A percentile compares a stretch with the other conserved stretches of the same genome.
Conservation (phyloP, 2,329 filamentous ascomycete species). For the Dactylellina parvicollis region DNA sequence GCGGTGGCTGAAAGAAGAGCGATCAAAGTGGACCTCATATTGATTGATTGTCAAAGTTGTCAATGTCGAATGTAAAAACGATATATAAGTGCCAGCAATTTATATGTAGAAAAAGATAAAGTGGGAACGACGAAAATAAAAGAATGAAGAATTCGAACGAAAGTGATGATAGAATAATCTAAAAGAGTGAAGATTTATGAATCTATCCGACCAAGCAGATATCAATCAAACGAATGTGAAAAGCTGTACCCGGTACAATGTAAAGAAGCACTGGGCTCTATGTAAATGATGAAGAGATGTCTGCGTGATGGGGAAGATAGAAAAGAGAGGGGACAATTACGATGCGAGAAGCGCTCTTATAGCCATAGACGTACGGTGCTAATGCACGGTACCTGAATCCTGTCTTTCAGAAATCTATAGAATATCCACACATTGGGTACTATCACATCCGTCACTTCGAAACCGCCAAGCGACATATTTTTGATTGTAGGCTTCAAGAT, state of each 20-base stretch:
- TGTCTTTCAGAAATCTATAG: constrained; percentile 2
- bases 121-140: constrained; percentile 3
- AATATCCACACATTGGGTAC: neutral
- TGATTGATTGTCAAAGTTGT: neutral
- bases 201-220: constrained; percentile 17
- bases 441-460: constrained; percentile 7
- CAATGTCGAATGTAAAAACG: too few relatives aligned
- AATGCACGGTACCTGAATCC: neutral
- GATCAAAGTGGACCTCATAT: constrained; percentile 55
- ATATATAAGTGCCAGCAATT: too few relatives aligned
- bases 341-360: neutral
- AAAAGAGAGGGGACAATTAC: neutral
- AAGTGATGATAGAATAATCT: neutral
- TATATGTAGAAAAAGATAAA: neutral
- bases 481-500: constrained; percentile 11
- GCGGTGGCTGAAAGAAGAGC: constrained; percentile 42
- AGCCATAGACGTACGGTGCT: neutral
- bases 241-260: constrained; percentile 14
- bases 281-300: neutral
- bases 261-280: constrained; percentile 15
- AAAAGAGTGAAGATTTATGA: neutral
- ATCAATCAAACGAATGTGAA: neutral
- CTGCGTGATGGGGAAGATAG: neutral
- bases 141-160: neutral
- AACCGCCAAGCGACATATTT: constrained; percentile 13